Conservation (phyloP, 495 filamentous ascomycete genomes). For the Chaetomium cochliodes region DNA sequence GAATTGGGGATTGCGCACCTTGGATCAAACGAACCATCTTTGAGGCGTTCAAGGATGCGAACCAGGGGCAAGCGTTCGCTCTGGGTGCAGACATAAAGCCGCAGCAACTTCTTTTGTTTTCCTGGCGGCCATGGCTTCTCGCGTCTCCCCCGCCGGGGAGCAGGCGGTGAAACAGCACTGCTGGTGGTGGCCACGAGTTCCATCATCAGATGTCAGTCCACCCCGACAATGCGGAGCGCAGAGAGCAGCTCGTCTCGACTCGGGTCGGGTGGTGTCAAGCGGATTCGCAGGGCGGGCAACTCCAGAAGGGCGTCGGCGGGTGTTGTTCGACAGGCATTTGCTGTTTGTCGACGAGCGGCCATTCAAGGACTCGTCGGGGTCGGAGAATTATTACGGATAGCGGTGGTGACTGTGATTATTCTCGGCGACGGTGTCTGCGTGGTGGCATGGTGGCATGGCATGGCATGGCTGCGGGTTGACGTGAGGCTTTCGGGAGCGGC, state of each 20-base stretch:
- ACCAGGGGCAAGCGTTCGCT: constrained; percentile 38
- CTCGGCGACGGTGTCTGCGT: not conserved
- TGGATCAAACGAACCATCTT: constrained; percentile 37
- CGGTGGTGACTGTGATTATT: not conserved
- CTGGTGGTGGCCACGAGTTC: constrained; percentile 22
- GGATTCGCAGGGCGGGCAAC: constrained; percentile 1
- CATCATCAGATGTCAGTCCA: constrained; percentile 19
- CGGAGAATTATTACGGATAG: not conserved
- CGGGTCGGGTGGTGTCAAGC: not conserved
- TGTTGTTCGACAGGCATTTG: constrained; percentile 4
- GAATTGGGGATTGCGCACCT: constrained; percentile 27
- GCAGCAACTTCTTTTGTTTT: constrained; percentile 37
- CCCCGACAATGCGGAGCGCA: not conserved
- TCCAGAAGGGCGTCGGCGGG: not conserved
- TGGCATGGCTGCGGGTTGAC: constrained; percentile 16
- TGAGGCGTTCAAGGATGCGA: constrained; percentile 37
- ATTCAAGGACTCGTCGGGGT: constrained; percentile 5
- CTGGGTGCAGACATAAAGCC: constrained; percentile 39
- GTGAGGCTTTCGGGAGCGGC: constrained; percentile 26
- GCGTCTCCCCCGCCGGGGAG: constrained; percentile 34
- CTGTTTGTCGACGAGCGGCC: constrained; percentile 3
- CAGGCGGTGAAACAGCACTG: constrained; percentile 27
- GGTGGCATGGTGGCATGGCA: constrained; percentile 10
- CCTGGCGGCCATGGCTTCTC: constrained; percentile 38
- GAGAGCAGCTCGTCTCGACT: not conserved